Base-by-base conservation (phyloP, 169 alveolate genomes). In the Plasmodium yoelii region DNA sequence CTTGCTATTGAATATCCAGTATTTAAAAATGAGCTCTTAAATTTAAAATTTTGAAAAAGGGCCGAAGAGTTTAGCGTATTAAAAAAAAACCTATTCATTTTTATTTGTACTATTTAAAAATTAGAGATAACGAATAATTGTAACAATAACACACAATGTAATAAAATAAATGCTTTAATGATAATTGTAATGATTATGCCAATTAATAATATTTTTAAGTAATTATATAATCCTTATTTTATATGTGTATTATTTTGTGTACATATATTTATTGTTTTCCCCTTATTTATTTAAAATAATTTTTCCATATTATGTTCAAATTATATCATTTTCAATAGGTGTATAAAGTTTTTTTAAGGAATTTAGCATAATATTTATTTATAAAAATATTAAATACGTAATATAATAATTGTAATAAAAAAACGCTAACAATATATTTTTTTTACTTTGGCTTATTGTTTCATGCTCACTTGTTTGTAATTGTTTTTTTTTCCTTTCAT, bases 41-140 rank as follows among this genome's bases (percentile, higher is more conserved):
- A 28, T 39, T 82, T 82, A 28, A 82, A 82, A 60, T 82, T 82
- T 67, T 82, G 90, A 82, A 82, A 82, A 55, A 82, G 84, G 7
- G 7, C 42, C 63, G 90, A 68, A 9, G 90, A 82, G 68, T 55
- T 82, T 56, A 82, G 18, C 12, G 90, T 68, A 63, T 68, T 82
- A 56, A 19, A 77, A 67, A 82, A 82, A 53, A 82, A 82, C 42
- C 42, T 82, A 56, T 42, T 82, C 90, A 82, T 82, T 82, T 82
- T 82, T 60, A 64, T 10, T 39, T 26, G 67, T 49, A 49, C 49
- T 13, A 34, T 28, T 70, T 51, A 26, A 26, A 51, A 51, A 51
- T 13, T 51, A 51, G 42, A 34, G 42, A 34, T 34, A 34, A 34
- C 42, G 42, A 34, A 34, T 34, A 34, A 34, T 34, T 34, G 42